Evolutionary conservation across 2,329 filamentous ascomycete species (phyloP), one percentile per base, ranked within the genome.

Genomic region (Cladosporium phlei): DNA sequence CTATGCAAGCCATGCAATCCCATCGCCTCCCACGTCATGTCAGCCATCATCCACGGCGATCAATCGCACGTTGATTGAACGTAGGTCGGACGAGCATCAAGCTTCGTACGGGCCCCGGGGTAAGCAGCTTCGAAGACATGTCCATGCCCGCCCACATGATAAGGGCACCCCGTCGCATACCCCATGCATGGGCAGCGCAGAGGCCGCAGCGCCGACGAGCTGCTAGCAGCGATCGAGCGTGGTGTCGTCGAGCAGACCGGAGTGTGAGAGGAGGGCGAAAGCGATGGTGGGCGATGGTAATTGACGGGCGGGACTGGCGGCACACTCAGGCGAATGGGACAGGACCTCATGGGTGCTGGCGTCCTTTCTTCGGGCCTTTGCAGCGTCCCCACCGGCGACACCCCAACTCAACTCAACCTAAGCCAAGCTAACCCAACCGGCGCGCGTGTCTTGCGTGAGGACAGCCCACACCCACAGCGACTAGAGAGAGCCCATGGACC

Each of bases 391-490:
- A 45, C 42, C 42, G 28, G 32, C 27, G 28, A 20, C n/a, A n/a
- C n/a, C n/a, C n/a, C n/a, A n/a, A n/a, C n/a, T n/a, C n/a, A n/a
- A n/a, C n/a, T n/a, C n/a, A n/a, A n/a, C n/a, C n/a, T n/a, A n/a
- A n/a, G n/a, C n/a, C n/a, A n/a, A n/a, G n/a, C n/a, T n/a, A 40
- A 35, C 45, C 35, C 35, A 47, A 39, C 35, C 45, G 35, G 38
- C 35, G 45, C 43, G 42, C 30, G 42, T 45, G 42, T 45, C 42
- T 45, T 45, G 42, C 42, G 42, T 45, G 42, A 45, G 30, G 42
- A 35, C 19, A 12, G 28, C n/a, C n/a, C n/a, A n/a, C n/a, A n/a
- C n/a, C n/a, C n/a, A n/a, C n/a, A n/a, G n/a, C n/a, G n/a, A n/a
- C n/a, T n/a, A n/a, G n/a, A n/a, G n/a, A n/a, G n/a, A n/a, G n/a